A percentile compares a stretch with the other conserved stretches of the same genome.
Evolutionary conservation across 1,139 yeast species (phyloP).

Genomic region (Debaryomycetaceae sp.): DNA sequence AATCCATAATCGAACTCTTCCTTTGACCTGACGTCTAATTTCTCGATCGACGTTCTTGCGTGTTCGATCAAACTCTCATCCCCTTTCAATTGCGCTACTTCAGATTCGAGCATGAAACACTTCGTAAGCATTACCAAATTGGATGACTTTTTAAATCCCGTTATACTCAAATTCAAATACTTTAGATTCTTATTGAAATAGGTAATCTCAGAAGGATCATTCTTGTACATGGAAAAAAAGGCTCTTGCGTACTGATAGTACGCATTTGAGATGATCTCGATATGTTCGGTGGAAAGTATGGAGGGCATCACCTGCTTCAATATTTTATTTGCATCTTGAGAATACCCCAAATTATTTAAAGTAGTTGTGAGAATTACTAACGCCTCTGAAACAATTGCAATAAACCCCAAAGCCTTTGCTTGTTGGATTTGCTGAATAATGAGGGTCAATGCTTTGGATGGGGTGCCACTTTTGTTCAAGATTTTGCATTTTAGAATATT

Average conservation of each 20-base stretch:
- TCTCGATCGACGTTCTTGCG: slow-evolving; percentile 27
- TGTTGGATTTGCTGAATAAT: slow-evolving; percentile 42
- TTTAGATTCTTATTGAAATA: slow-evolving; percentile 27
- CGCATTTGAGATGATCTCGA: slow-evolving; percentile 32
- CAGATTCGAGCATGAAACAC: slow-evolving; percentile 32
- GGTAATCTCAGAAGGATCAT: slow-evolving; percentile 7
- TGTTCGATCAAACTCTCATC: slow-evolving; percentile 30
- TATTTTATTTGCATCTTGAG: slow-evolving; percentile 34
- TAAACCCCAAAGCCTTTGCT: slow-evolving; percentile 40
- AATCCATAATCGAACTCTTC: slow-evolving; percentile 32
- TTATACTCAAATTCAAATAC: slow-evolving; percentile 39
- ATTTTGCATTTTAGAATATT: slow-evolving; percentile 44
- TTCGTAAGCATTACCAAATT: slow-evolving; percentile 25
- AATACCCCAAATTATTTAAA: slow-evolving; percentile 31
- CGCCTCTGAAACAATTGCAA: slow-evolving; percentile 38
- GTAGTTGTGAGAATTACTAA: slow-evolving; percentile 34
- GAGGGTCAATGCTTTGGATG: slow-evolving; percentile 40
- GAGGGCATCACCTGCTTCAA: slow-evolving; percentile 37
- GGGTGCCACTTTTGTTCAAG: slow-evolving; percentile 32
- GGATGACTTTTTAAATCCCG: slow-evolving; percentile 36
- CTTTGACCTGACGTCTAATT: slow-evolving; percentile 23
- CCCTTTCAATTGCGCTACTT: slow-evolving; percentile 25
- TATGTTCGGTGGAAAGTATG: slow-evolving; percentile 31
- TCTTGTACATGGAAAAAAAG: slow-evolving; percentile 13
- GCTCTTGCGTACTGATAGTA: slow-evolving; percentile 35